Evolutionary conservation across 1,139 yeast genomes (phyloP), one percentile per base, ranked within the genome.

Genomic region (Arxiozyma bovina): DNA sequence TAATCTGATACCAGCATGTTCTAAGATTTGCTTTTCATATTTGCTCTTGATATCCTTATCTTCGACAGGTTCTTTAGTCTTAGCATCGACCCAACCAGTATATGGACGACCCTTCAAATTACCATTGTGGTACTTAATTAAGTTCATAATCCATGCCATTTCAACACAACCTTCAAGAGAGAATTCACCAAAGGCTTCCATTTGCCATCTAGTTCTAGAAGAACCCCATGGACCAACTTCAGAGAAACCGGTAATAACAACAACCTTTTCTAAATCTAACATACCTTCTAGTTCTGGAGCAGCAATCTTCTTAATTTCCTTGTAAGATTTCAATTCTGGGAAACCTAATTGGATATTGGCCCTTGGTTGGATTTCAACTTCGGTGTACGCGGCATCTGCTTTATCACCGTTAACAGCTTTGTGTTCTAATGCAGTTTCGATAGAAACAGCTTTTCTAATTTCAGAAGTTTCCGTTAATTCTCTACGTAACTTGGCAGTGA

Each of bases 201-300:
- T 93, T 75, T 93, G 98, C 99, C 99, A 93, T 79, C 99, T 85
- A 58, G 99, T 93, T 80, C 98, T 87, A 50, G 99, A 76, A 72
- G 91, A 90, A 82, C 99, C 99, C 96, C 97, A 94, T 70, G 99
- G 99, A 70, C 97, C 95, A 64, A 93, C 98, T 77, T 93, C 99
- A 61, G 96, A 79, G 77, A 91, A 93, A 74, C 99, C 99, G 53
- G 99, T 91, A 57, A 91, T 91, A 60, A 93, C 99, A 62, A 91
- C 80, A 58, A 90, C 93, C 65, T 83, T 83, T 70, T 90, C 97
- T 70, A 91, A 83, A 70, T 93, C 96, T 65, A 93, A 78, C 81
- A 93, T 78, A 57, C 96, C 97, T 73, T 88, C 93, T 67, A 93
- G 79, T 59, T 88, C 85, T 54, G 88, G 84, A 48, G 78, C 74